These are phyloP conservation scores for Arthrobotrys pseudoclavata DNA, from an alignment of 2,329 filamentous ascomycete genomes.

Conservation along the genomic window DNA sequence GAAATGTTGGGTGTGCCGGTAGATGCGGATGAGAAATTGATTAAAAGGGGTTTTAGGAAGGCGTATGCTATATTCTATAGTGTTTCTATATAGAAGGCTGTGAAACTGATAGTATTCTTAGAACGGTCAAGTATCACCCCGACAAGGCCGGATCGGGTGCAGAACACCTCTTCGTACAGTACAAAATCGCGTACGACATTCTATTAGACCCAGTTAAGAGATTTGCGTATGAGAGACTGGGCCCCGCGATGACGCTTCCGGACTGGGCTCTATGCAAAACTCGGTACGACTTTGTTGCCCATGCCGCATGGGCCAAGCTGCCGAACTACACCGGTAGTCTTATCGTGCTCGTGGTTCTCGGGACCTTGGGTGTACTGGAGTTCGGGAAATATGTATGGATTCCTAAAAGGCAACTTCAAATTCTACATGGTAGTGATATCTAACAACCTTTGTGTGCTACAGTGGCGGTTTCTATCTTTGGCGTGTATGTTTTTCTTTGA, in stretches of 20 bases:
- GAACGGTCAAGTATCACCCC: slow-evolving; percentile 73
- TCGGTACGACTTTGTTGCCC: slow-evolving; percentile 78
- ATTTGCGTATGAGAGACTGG: slow-evolving; percentile 92
- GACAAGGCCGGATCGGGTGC: slow-evolving; percentile 77
- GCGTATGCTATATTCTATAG: slow-evolving; percentile 66
- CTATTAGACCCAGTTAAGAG: slow-evolving; percentile 81
- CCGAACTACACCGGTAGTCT: slow-evolving; percentile 75
- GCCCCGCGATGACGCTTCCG: slow-evolving; percentile 74
- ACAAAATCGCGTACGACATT: slow-evolving; percentile 86
- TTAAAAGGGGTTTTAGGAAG: slow-evolving; percentile 87
- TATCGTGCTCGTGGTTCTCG: slow-evolving; percentile 73
- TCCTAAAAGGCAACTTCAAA: background rate
- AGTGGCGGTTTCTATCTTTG: slow-evolving; percentile 71
- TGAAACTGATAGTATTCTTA: slow-evolving; percentile 68
- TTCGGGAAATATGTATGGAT: slow-evolving; percentile 72
- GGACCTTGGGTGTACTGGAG: slow-evolving; percentile 76
- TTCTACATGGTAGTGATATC: background rate
- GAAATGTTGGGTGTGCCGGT: slow-evolving; percentile 78
- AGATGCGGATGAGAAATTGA: slow-evolving; percentile 77
- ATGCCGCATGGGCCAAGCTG: slow-evolving; percentile 74
- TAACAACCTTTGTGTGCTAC: background rate
- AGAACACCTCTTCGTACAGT: slow-evolving; percentile 78
- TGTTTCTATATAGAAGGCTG: slow-evolving; percentile 63
- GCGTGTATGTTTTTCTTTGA: slow-evolving; percentile 72
- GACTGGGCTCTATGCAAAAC: slow-evolving; percentile 77